Percentiles rank a stretch among this genome's conserved stretches.
Conservation (phyloP, 441 rosid genomes). For the Brassica hybrid region DNA sequence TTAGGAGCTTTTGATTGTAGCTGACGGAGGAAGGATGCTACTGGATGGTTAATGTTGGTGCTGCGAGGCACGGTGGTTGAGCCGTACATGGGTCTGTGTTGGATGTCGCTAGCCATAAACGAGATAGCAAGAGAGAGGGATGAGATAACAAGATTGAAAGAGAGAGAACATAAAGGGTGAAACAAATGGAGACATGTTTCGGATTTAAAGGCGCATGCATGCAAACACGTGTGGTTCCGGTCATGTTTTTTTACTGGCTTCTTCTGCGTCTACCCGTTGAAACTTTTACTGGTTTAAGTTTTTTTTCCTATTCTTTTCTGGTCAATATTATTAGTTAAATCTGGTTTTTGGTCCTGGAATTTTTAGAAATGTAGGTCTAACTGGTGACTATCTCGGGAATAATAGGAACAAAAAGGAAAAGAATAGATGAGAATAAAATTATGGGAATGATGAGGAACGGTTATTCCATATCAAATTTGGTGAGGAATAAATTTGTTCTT, state of each 20-base stretch:
- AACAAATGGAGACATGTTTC: conserved; percentile 29
- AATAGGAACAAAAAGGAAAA: too few relatives aligned
- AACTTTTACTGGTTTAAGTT: neutral
- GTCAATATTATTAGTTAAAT: neutral
- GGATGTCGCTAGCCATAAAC: conserved; percentile 52
- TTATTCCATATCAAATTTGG: too few relatives aligned
- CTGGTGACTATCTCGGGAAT: too few relatives aligned
- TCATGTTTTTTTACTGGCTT: conserved; percentile 31
- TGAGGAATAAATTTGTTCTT: too few relatives aligned
- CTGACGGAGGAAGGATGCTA: conserved; percentile 51
- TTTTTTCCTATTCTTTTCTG: neutral
- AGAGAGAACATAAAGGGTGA: conserved; percentile 32
- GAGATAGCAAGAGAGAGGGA: conserved; percentile 14
- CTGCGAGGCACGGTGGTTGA: conserved; percentile 23
- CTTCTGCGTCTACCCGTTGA: conserved; percentile 27
- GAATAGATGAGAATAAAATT: too few relatives aligned
- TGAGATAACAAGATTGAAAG: neutral
- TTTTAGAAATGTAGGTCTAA: neutral
- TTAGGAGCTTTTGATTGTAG: conserved; percentile 58
- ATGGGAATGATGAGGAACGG: too few relatives aligned
- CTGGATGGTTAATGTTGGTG: conserved; percentile 42
- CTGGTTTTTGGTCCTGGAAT: neutral
- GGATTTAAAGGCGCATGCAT: conserved; percentile 47
- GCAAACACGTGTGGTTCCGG: conserved; percentile 52
- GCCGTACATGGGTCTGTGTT: conserved; percentile 25